Conservation (phyloP, 2,329 filamentous ascomycete species). For the Colletotrichum sp. region DNA sequence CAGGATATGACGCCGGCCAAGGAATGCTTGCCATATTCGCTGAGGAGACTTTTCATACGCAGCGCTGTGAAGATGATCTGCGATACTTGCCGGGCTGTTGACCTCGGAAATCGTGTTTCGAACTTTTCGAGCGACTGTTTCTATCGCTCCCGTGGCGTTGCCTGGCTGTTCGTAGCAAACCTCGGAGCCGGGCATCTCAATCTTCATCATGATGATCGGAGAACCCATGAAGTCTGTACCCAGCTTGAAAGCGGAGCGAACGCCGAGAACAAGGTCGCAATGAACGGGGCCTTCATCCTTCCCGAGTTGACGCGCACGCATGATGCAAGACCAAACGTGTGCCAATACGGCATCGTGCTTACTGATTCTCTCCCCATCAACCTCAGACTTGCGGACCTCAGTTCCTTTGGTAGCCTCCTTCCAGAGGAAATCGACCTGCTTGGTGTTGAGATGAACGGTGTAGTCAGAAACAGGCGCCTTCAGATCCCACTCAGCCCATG, state of each 20-base stretch:
- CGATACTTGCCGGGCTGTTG: constrained; percentile 15
- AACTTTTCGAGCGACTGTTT: neutral
- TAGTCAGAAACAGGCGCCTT: constrained; percentile 32
- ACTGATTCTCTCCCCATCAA: constrained; percentile 29
- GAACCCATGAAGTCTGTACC: constrained; percentile 46
- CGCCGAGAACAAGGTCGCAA: constrained; percentile 43
- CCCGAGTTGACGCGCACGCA: constrained; percentile 37
- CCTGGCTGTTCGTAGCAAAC: neutral
- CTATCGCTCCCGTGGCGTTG: neutral
- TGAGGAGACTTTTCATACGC: constrained; percentile 48
- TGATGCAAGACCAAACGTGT: constrained; percentile 49
- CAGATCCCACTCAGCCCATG: constrained; percentile 47
- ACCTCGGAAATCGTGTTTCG: neutral
- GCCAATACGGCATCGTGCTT: constrained; percentile 50
- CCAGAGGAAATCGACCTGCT: constrained; percentile 38
- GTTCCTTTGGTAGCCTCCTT: neutral
- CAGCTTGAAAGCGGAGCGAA: constrained; percentile 39
- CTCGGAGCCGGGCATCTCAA: constrained; percentile 25
- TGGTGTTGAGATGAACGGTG: constrained; percentile 40
- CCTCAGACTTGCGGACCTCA: neutral
- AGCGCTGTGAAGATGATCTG: constrained; percentile 44
- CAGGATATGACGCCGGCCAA: constrained; percentile 44
- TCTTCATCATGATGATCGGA: constrained; percentile 43
- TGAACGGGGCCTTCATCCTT: constrained; percentile 34
- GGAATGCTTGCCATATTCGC: constrained; percentile 50